Evolutionary conservation across 257 asterid species (phyloP).

Genomic region (Phtheirospermum japonicum): DNA sequence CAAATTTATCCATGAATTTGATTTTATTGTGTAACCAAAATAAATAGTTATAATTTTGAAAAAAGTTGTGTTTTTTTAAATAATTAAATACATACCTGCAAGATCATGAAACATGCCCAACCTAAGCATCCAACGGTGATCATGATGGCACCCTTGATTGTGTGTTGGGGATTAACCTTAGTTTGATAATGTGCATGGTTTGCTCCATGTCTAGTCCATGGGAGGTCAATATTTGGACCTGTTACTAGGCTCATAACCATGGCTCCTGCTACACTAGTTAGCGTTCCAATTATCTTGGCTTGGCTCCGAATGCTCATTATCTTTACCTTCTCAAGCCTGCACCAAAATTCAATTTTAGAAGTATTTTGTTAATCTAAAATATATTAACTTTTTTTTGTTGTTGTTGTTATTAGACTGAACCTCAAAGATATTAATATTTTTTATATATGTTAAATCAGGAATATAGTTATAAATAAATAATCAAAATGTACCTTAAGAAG

Average conservation of each 20-base stretch:
- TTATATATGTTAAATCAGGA: background rate
- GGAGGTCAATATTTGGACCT: conserved; percentile 63
- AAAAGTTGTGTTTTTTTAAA: no score
- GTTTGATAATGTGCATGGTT: conserved; percentile 32
- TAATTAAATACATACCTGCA: conserved; percentile 75
- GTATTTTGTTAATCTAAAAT: no score
- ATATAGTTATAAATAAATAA: background rate
- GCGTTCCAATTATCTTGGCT: conserved; percentile 82
- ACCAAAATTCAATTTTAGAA: no score
- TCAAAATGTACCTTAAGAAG: conserved; percentile 56
- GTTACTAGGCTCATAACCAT: conserved; percentile 87
- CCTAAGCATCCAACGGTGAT: conserved; percentile 80
- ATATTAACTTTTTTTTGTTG: no score
- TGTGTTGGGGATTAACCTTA: conserved; percentile 44
- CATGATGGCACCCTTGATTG: conserved; percentile 81
- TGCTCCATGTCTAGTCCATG: conserved; percentile 55
- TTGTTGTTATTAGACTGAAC: no score
- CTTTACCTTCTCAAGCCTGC: conserved; percentile 76
- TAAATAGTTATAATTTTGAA: no score
- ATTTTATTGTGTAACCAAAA: no score
- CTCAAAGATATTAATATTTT: background rate
- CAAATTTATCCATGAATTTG: no score
- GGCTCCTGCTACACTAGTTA: conserved; percentile 88
- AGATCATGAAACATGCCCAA: conserved; percentile 88
- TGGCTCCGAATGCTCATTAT: conserved; percentile 79